Evolutionary conservation across 73 alveolate species (phyloP).

Genomic region (Effrenium voratum): DNA sequence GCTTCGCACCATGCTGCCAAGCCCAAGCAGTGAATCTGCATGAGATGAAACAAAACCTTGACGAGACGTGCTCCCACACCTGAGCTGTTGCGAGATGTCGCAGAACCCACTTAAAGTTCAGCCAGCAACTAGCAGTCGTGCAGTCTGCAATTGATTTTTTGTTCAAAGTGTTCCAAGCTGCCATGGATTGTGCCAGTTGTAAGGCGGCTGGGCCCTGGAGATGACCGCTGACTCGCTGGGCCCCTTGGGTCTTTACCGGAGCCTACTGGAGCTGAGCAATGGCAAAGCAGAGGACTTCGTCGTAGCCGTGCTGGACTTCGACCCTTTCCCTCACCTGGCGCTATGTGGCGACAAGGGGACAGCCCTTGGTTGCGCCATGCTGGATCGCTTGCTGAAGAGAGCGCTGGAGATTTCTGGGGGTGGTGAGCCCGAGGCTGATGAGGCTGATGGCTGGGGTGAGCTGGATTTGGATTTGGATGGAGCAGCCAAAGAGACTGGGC

Average conservation of each 20-base stretch:
- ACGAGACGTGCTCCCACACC: too few relatives aligned
- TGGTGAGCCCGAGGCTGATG: neutral
- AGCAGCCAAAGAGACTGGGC: neutral
- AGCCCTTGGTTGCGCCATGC: slow-evolving; percentile 57
- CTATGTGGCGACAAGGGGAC: slow-evolving; percentile 6
- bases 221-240: too few relatives aligned
- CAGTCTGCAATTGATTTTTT: too few relatives aligned
- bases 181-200: too few relatives aligned
- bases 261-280: slow-evolving; percentile 9
- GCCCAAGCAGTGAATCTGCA: too few relatives aligned
- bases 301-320: slow-evolving; percentile 13
- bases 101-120: too few relatives aligned
- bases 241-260: slow-evolving; percentile 56
- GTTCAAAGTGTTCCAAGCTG: too few relatives aligned
- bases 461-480: slow-evolving; percentile 27
- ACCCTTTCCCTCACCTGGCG: slow-evolving; percentile 15
- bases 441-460: slow-evolving; percentile 63
- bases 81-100: too few relatives aligned
- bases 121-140: too few relatives aligned
- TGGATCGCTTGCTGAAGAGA: slow-evolving; percentile 28
- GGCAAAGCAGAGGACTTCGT: slow-evolving; percentile 1
- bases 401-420: slow-evolving; percentile 1
- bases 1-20: too few relatives aligned
- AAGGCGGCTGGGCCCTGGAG: too few relatives aligned
- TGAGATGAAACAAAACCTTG: too few relatives aligned